Evolutionary conservation across 805 yeast species (phyloP).

Genomic region (Zygoascus flipseniorum): DNA sequence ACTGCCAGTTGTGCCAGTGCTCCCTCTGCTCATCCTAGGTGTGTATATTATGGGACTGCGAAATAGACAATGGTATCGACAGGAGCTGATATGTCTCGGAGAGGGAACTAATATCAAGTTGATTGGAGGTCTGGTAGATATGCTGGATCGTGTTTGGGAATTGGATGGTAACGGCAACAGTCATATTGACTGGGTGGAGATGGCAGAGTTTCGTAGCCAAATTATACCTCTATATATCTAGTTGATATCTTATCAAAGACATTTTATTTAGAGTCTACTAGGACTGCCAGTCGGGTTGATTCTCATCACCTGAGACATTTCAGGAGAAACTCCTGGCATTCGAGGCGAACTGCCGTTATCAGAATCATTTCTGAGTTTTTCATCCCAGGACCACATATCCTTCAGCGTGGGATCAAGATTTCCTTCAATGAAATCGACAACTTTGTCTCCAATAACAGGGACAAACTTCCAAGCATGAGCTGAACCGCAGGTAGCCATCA

Average conservation of each 20-base stretch:
- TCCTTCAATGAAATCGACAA: background rate
- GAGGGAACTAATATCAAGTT: background rate
- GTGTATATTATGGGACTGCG: background rate
- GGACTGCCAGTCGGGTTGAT: background rate
- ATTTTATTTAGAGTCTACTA: background rate
- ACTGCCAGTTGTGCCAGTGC: background rate
- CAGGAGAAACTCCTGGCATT: background rate
- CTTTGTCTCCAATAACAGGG: background rate
- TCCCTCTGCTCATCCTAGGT: background rate
- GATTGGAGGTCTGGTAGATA: background rate
- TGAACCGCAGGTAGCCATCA: constrained; percentile 1
- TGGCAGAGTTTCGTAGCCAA: background rate
- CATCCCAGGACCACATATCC: constrained; percentile 2
- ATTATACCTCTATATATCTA: background rate
- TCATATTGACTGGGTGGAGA: background rate
- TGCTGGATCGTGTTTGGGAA: background rate
- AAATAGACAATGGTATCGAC: background rate
- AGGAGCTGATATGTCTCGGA: background rate
- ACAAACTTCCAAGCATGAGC: constrained; percentile 3
- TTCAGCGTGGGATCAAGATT: background rate
- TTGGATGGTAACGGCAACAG: background rate
- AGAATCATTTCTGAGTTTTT: background rate
- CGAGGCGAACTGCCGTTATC: constrained; percentile 1
- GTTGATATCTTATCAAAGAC: background rate
- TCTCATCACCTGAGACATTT: background rate